phyloP scores from a whole-genome alignment of 2,329 filamentous ascomycete species.

The Zasmidium cellare region DNA sequence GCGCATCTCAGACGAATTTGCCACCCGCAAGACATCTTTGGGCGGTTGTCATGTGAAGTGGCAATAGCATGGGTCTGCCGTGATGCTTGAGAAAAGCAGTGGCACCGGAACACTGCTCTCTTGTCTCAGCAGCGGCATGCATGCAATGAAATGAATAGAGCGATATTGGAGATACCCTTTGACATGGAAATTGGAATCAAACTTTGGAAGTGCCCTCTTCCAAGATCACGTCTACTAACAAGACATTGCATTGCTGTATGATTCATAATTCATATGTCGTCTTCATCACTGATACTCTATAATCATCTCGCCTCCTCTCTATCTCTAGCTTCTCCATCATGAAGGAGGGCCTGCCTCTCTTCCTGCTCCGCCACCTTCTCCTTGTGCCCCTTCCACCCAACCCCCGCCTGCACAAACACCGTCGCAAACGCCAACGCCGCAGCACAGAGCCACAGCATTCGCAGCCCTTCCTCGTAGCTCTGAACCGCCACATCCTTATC shows the following conservation, averaged over 20 bases:
- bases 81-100: too few relatives aligned
- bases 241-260: background rate
- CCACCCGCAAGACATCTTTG: too few relatives aligned
- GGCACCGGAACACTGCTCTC: too few relatives aligned
- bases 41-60: too few relatives aligned
- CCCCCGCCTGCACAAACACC: constrained; percentile 56
- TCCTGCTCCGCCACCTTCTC: constrained; percentile 9
- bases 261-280: background rate
- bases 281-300: background rate
- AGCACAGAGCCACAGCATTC: constrained; percentile 54
- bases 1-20: too few relatives aligned
- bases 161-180: too few relatives aligned
- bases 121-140: too few relatives aligned
- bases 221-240: too few relatives aligned
- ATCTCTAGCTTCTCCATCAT: constrained; percentile 39
- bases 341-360: constrained; percentile 9
- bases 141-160: too few relatives aligned
- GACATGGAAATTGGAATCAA: too few relatives aligned
- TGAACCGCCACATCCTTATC: constrained; percentile 54
- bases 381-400: constrained; percentile 50
- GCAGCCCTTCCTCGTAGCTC: constrained; percentile 57
- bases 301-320: constrained; percentile 2
- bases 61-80: too few relatives aligned
- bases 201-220: too few relatives aligned
- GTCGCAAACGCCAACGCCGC: constrained; percentile 51